Base-by-base conservation (phyloP, 495 filamentous ascomycete species). In the Hyphodiscus hymeniophilus region DNA sequence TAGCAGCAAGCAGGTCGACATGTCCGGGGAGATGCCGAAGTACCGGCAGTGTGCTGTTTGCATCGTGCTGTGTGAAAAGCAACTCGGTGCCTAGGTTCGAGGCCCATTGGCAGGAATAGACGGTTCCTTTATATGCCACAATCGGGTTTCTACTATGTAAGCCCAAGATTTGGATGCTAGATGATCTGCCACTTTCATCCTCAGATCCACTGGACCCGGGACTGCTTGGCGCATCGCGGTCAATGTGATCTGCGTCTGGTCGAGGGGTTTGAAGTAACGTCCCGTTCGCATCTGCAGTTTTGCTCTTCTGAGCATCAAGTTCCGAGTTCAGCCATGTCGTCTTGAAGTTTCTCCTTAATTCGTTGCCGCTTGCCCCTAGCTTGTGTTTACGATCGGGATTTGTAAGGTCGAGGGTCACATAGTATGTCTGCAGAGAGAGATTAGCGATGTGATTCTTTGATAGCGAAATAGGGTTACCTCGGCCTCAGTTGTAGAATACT, bases 61-160 rank as follows among this genome's bases (percentile, higher is more conserved):
- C 52, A 49, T 66, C 71, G 41, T 72, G 77, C 0, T 65, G 63
- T 0, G 77, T 66, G 46, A 95, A 81, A 47, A 89, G 71, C 51
- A 94, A 59, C 40, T 94, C 86, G 0, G 87, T 92, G 26, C 89
- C 89, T 2, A 91, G 72, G 48, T 86, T 83, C 38, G 81, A 72
- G 24, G 73, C 73, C 89, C 89, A 95, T 23, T 74, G 60, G 47
- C 87, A 90, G 52, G 75, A 80, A 61, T 86, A 89, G 28, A 89
- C 66, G 42, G 79, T 76, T 38, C 82, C 82, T 36, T 82, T 70
- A 68, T 91, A 89, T 3, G 80, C 79, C 38, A 92, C 67, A 24
- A 94, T 63, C 0, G 89, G 89, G 50, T 85, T 70, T 0, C 59
- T 36, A 0, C 80, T 81, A 60, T 94, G 84, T 3, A 95, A 74